phyloP scores from a whole-genome alignment of 2,329 filamentous ascomycete genomes.

The Niveomyces coronatus region DNA sequence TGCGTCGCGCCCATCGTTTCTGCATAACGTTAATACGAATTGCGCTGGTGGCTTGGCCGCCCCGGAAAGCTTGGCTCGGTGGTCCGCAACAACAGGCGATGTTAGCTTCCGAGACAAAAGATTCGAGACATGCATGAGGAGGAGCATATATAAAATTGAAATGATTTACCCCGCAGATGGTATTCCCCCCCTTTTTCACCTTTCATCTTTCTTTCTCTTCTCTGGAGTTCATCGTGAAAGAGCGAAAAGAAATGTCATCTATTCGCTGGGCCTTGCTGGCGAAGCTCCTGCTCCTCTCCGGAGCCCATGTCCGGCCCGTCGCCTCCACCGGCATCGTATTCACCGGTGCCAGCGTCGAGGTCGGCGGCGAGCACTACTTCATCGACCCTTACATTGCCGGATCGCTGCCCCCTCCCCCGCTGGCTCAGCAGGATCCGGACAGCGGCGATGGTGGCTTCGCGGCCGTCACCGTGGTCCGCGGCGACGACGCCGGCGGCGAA shows the following conservation, averaged over 20 bases:
- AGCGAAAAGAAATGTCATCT: too few species aligned
- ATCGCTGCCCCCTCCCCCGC: neutral
- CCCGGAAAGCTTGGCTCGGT: neutral
- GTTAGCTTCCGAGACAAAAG: too few species aligned
- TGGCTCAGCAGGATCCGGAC: neutral
- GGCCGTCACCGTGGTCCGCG: constrained; percentile 24
- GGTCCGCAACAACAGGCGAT: too few species aligned
- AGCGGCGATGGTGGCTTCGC: constrained; percentile 16
- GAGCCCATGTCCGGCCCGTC: neutral
- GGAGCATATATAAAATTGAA: too few species aligned
- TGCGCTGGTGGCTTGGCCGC: constrained; percentile 1
- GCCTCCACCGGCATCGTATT: neutral
- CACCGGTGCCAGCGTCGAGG: constrained; percentile 4
- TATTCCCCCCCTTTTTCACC: too few species aligned
- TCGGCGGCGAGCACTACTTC: constrained; percentile 4
- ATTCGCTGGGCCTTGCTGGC: neutral
- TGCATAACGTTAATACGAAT: neutral
- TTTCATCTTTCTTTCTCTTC: too few species aligned
- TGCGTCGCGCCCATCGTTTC: neutral
- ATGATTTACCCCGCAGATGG: too few species aligned
- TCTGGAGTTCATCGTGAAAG: too few species aligned
- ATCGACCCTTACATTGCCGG: constrained; percentile 6
- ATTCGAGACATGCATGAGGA: too few species aligned
- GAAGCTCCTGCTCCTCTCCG: neutral
- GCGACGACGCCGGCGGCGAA: constrained; percentile 13